These are phyloP conservation scores for Trichoderma virens DNA, from an alignment of 495 filamentous ascomycete genomes.

Conservation along the genomic window DNA sequence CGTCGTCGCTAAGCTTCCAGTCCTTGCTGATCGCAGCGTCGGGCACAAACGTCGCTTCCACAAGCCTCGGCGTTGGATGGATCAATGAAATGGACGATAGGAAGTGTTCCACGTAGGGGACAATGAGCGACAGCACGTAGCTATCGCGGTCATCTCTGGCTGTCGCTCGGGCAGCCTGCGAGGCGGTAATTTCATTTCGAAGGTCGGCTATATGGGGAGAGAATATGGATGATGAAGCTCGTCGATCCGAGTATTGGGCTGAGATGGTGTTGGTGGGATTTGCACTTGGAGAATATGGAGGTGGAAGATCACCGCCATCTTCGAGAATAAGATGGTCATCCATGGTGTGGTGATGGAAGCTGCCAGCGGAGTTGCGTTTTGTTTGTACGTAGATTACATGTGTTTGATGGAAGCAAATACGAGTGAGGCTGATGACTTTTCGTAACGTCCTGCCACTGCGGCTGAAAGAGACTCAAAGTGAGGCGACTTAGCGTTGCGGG, in stretches of 20 bases:
- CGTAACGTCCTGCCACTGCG: no score
- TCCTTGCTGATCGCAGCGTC: constrained; percentile 22
- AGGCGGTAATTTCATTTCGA: neutral
- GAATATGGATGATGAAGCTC: neutral
- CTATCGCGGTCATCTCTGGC: neutral
- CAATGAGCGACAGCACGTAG: constrained; percentile 24
- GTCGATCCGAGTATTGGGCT: neutral
- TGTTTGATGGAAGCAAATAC: no score
- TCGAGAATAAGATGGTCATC: neutral
- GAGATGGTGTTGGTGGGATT: neutral
- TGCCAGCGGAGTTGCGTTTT: neutral
- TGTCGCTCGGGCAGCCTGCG: neutral
- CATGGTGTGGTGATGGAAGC: neutral
- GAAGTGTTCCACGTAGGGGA: constrained; percentile 32
- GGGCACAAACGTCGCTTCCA: constrained; percentile 35
- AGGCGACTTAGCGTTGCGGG: no score
- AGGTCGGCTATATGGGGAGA: neutral
- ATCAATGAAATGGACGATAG: constrained; percentile 22
- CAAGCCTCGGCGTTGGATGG: constrained; percentile 16
- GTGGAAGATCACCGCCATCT: neutral
- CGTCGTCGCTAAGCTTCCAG: constrained; percentile 25
- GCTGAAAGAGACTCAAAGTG: no score
- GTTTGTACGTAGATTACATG: neutral
- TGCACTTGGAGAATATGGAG: neutral
- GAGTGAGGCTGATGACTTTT: no score